phyloP scores from a whole-genome alignment of 1,139 yeast genomes.

The Taiozyma sp. region DNA sequence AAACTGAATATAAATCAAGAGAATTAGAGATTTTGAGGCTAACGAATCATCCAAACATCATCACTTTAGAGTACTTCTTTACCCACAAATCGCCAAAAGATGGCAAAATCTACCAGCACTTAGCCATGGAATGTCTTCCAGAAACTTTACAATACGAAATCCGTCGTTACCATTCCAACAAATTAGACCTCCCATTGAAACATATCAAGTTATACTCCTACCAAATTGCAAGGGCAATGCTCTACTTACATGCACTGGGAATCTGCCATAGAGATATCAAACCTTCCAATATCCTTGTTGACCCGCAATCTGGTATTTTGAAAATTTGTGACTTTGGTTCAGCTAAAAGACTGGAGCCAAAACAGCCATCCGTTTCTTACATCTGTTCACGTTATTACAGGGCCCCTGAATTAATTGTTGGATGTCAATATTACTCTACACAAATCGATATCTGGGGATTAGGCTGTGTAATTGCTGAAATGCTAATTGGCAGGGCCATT shows the following conservation, averaged over 20 bases:
- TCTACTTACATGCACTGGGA: conserved; percentile 72
- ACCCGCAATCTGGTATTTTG: conserved; percentile 57
- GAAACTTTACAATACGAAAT: conserved; percentile 71
- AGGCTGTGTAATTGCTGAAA: conserved; percentile 82
- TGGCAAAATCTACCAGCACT: conserved; percentile 63
- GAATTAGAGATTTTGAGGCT: conserved; percentile 70
- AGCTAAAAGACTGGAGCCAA: conserved; percentile 69
- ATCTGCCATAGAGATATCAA: conserved; percentile 80
- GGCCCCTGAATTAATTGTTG: conserved; percentile 79
- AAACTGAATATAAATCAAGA: conserved; percentile 75
- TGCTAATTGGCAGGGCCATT: conserved; percentile 75
- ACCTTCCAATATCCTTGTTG: conserved; percentile 73
- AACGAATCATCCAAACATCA: conserved; percentile 76
- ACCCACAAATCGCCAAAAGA: conserved; percentile 53
- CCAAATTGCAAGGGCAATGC: conserved; percentile 78
- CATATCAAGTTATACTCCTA: conserved; percentile 76
- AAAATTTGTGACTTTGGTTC: conserved; percentile 82
- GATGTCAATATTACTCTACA: conserved; percentile 69
- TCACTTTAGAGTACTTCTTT: conserved; percentile 62
- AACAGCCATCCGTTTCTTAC: conserved; percentile 71
- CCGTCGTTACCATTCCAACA: conserved; percentile 58
- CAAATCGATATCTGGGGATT: conserved; percentile 84
- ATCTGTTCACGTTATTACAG: conserved; percentile 78
- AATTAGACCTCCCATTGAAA: conserved; percentile 61
- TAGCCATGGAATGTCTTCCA: conserved; percentile 85